These are phyloP conservation scores for Fusarium udum DNA, from an alignment of 2,329 filamentous ascomycete species.

Conservation along the genomic window DNA sequence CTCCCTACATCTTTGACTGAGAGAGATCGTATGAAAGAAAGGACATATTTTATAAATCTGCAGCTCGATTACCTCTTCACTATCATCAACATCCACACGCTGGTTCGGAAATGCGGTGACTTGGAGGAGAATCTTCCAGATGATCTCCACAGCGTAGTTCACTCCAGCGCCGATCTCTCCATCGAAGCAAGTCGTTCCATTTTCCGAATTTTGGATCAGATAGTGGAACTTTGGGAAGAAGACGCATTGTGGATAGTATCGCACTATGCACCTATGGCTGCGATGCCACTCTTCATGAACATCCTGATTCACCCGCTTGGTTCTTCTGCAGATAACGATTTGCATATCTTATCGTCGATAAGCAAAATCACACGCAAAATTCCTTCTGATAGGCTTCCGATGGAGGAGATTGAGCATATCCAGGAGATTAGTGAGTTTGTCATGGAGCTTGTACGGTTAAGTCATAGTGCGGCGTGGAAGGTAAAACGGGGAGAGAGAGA, in stretches of 20 bases:
- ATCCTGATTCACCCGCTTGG: conserved; percentile 35
- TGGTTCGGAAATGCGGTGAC: conserved; percentile 30
- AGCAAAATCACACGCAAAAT: conserved; percentile 30
- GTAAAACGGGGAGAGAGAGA: conserved; percentile 27
- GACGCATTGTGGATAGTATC: conserved; percentile 30
- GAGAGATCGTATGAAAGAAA: not conserved
- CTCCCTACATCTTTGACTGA: not conserved
- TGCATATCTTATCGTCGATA: conserved; percentile 31
- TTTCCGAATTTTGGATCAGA: conserved; percentile 25
- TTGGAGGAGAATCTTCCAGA: conserved; percentile 29
- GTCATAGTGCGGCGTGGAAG: conserved; percentile 34
- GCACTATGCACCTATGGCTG: conserved; percentile 30
- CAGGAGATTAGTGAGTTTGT: conserved; percentile 34
- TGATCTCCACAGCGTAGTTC: conserved; percentile 26
- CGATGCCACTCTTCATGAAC: conserved; percentile 33
- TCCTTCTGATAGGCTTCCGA: conserved; percentile 21
- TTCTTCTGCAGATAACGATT: conserved; percentile 18
- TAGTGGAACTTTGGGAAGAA: conserved; percentile 31
- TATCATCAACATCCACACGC: conserved; percentile 31
- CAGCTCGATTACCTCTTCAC: conserved; percentile 35
- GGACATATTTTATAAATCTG: conserved; percentile 15
- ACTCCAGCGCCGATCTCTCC: conserved; percentile 31
- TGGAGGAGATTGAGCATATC: conserved; percentile 34
- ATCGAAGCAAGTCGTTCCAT: conserved; percentile 32
- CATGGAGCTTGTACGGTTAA: conserved; percentile 33